Evolutionary conservation across 192 early-diverging fungal species (phyloP).

Genomic region (Dissophora ornata): DNA sequence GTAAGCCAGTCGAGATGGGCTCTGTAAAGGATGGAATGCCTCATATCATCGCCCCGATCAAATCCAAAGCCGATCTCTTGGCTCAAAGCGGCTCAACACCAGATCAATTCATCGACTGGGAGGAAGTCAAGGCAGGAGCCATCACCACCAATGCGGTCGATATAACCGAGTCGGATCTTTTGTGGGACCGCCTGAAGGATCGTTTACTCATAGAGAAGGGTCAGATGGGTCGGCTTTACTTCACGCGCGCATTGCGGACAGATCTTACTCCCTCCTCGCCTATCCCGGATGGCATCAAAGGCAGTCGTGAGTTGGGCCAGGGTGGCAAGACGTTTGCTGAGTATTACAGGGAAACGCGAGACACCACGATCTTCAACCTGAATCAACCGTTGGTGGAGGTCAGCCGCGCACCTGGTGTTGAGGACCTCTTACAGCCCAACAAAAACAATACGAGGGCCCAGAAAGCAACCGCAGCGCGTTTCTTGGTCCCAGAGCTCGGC

Average conservation of each 20-base stretch:
- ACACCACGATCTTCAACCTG: not conserved
- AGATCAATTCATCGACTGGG: conserved; percentile 20
- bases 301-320: not conserved
- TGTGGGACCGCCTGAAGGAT: conserved; percentile 38
- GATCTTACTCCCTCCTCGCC: conserved; percentile 40
- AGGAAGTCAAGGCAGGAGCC: conserved; percentile 1
- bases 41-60: conserved; percentile 14
- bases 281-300: not conserved
- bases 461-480: not conserved
- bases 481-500: conserved; percentile 44
- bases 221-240: conserved; percentile 55
- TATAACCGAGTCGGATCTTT: conserved; percentile 11
- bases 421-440: not conserved
- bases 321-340: not conserved
- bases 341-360: not conserved
- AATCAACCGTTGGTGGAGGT: conserved; percentile 14
- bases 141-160: not conserved
- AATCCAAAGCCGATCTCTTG: not conserved
- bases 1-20: conserved; percentile 15
- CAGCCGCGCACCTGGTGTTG: not conserved
- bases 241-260: conserved; percentile 30
- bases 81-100: not conserved
- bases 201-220: conserved; percentile 53
- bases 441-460: not conserved
- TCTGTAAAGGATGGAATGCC: conserved; percentile 7